Percentiles rank a stretch among this genome's conserved stretches.
These are phyloP conservation scores for Aspergillus neoniger DNA, from an alignment of 2,329 filamentous ascomycete species.

Conservation along the genomic window DNA sequence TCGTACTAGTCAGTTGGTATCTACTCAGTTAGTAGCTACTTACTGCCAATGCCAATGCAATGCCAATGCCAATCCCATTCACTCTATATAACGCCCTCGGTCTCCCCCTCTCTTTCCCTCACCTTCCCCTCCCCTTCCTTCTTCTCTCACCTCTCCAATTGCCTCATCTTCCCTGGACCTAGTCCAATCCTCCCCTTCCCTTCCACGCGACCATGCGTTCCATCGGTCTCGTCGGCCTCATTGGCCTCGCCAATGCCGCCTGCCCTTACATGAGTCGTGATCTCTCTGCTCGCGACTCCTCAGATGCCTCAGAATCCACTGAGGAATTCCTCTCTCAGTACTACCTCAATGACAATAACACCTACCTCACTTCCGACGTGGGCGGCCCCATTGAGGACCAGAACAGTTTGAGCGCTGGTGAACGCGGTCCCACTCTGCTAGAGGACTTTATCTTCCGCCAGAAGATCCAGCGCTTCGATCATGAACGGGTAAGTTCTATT, in stretches of 20 bases:
- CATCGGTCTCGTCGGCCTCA: constrained; percentile 30
- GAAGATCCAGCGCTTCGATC: constrained; percentile 71
- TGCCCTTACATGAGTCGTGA: constrained; percentile 47
- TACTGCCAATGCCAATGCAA: neutral
- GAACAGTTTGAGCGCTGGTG: constrained; percentile 66
- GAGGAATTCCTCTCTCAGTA: constrained; percentile 49
- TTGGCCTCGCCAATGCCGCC: constrained; percentile 39
- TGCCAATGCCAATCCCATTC: neutral
- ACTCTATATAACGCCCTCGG: neutral
- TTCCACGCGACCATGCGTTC: constrained; percentile 27
- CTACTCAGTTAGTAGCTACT: too few relatives aligned
- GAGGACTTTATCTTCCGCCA: constrained; percentile 74
- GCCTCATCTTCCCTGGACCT: neutral
- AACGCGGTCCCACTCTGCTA: constrained; percentile 66
- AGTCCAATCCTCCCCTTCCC: neutral
- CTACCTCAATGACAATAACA: constrained; percentile 55
- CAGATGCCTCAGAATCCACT: constrained; percentile 31
- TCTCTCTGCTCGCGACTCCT: constrained; percentile 27
- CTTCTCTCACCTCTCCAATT: neutral
- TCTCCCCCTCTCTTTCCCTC: neutral
- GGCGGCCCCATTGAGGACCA: constrained; percentile 70
- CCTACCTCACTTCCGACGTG: constrained; percentile 65
- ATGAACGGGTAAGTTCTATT: constrained; percentile 60
- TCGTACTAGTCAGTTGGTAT: too few relatives aligned
- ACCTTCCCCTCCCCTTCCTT: neutral